phyloP scores from a whole-genome alignment of 495 filamentous ascomycete species.

The Lasiosphaeris hirsuta region DNA sequence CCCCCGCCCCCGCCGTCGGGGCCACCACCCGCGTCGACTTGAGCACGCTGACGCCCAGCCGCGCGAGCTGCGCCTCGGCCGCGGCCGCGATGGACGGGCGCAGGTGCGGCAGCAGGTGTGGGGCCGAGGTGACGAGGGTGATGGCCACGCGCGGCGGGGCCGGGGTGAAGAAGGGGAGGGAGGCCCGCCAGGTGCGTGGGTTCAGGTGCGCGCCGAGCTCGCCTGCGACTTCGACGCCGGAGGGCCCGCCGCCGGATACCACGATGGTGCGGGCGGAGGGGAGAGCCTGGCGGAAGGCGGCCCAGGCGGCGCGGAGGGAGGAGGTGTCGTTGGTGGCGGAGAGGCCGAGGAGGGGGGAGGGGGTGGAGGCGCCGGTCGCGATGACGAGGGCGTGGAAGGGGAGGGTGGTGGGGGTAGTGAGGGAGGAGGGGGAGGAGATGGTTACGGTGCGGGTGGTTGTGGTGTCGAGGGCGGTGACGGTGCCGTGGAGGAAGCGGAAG shows the following conservation, averaged over 20 bases:
- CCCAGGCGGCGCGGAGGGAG: slow-evolving; percentile 27
- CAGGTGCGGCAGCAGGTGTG: slow-evolving; percentile 30
- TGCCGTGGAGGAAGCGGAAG: slow-evolving; percentile 58
- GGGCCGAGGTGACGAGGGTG: slow-evolving; percentile 40
- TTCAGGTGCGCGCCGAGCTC: slow-evolving; percentile 56
- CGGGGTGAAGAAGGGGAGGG: background rate
- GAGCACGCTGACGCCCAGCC: slow-evolving; percentile 34
- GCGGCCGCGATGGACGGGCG: slow-evolving; percentile 23
- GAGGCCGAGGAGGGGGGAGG: slow-evolving; percentile 40
- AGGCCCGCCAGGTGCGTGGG: slow-evolving; percentile 25
- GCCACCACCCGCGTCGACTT: slow-evolving; percentile 24
- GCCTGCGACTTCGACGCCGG: slow-evolving; percentile 61
- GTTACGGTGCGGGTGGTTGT: slow-evolving; percentile 38
- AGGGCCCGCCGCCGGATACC: slow-evolving; percentile 63
- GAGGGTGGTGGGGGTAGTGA: slow-evolving; percentile 37
- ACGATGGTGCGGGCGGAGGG: slow-evolving; percentile 53
- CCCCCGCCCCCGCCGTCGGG: slow-evolving; percentile 17
- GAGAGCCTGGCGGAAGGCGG: slow-evolving; percentile 38
- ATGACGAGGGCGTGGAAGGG: slow-evolving; percentile 41
- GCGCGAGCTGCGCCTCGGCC: slow-evolving; percentile 31
- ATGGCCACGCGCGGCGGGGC: slow-evolving; percentile 36
- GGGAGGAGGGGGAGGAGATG: slow-evolving; percentile 21
- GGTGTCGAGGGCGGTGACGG: slow-evolving; percentile 46
- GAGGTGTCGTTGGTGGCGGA: slow-evolving; percentile 28
- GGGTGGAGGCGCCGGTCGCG: slow-evolving; percentile 47